phyloP scores from a whole-genome alignment of 257 asterid species.

The Fraxinus cuspidata region DNA sequence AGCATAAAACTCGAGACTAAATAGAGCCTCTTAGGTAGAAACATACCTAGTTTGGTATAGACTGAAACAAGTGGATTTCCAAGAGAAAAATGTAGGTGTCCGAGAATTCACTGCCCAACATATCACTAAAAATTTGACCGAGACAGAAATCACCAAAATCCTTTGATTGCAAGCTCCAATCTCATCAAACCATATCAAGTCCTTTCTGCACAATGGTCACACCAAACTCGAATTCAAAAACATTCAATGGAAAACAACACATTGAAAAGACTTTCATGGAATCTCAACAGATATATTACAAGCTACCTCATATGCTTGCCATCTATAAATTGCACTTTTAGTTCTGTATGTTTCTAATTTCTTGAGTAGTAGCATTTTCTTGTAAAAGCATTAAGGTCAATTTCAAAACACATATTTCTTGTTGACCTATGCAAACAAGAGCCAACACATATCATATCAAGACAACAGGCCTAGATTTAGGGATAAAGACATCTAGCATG shows the following conservation, averaged over 20 bases:
- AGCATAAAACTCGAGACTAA: too few species aligned
- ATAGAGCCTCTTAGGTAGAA: neutral
- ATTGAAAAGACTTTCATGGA: conserved; percentile 10
- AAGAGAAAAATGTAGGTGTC: conserved; percentile 82
- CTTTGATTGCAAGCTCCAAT: conserved; percentile 96
- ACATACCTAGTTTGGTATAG: conserved; percentile 81
- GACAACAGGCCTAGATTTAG: conserved; percentile 3
- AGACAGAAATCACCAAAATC: conserved; percentile 95
- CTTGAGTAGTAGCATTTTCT: conserved; percentile 93
- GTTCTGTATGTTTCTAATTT: conserved; percentile 98
- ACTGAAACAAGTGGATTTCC: conserved; percentile 76
- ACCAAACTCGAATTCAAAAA: conserved; percentile 17
- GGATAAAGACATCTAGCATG: conserved; percentile 10
- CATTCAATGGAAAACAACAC: conserved; percentile 18
- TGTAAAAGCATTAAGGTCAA: conserved; percentile 94
- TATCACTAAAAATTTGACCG: conserved; percentile 43
- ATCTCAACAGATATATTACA: conserved; percentile 19
- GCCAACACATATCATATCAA: conserved; percentile 12
- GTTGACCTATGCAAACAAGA: conserved; percentile 63
- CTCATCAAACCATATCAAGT: conserved; percentile 98
- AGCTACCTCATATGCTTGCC: conserved; percentile 71
- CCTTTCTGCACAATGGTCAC: conserved; percentile 90
- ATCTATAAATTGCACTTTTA: conserved; percentile 79
- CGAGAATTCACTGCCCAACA: conserved; percentile 78
- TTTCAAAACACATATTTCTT: conserved; percentile 93